phyloP scores from a whole-genome alignment of 2,329 filamentous ascomycete species.

The Mariannaea elegans region DNA sequence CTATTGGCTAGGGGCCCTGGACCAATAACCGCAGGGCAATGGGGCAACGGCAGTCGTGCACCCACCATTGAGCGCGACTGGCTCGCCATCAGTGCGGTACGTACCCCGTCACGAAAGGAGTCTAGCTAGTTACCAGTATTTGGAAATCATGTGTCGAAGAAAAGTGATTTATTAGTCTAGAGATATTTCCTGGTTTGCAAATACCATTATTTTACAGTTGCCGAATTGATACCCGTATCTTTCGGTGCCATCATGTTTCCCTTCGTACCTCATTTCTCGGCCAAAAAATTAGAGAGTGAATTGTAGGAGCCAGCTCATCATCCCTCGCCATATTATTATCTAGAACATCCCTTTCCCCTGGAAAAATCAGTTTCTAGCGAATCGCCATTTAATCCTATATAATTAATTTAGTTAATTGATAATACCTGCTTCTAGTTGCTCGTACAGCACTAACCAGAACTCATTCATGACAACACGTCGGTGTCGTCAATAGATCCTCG shows the following conservation, averaged over 20 bases:
- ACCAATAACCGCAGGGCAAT: conserved; percentile 10
- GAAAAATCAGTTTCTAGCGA: no score
- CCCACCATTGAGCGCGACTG: not conserved
- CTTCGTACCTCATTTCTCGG: no score
- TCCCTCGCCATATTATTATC: not conserved
- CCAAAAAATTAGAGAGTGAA: not conserved
- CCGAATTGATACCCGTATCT: no score
- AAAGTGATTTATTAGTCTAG: not conserved
- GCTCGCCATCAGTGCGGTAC: not conserved
- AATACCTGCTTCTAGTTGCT: no score
- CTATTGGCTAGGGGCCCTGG: conserved; percentile 11
- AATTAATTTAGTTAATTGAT: no score
- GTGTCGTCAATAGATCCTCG: not conserved
- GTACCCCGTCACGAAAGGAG: no score
- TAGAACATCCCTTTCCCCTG: no score
- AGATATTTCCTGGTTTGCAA: not conserved
- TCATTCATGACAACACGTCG: not conserved
- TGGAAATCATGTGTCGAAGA: not conserved
- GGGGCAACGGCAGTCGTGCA: not conserved
- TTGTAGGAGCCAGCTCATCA: not conserved
- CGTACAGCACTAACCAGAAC: no score
- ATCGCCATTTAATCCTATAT: no score
- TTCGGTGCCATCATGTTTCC: not conserved
- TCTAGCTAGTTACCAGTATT: not conserved
- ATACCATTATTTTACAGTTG: not conserved